phyloP scores from a whole-genome alignment of 352 stramenopile species.

The Globisporangium yorkense region DNA sequence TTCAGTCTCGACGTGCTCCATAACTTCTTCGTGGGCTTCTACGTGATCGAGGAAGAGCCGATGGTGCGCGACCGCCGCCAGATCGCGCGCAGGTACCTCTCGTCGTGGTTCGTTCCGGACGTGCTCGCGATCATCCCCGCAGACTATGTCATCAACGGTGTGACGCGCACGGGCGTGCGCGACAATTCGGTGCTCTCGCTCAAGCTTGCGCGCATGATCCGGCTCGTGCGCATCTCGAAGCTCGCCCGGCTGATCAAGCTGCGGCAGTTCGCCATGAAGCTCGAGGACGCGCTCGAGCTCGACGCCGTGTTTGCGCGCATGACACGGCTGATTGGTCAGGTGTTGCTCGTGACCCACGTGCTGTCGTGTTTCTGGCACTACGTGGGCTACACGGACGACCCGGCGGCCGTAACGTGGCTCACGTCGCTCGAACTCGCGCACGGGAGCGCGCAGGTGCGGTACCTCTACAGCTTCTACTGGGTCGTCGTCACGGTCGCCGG shows the following conservation, averaged over 20 bases:
- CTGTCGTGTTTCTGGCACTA: conserved; percentile 79
- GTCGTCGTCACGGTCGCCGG: conserved; percentile 72
- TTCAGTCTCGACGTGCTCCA: conserved; percentile 65
- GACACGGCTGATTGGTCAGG: conserved; percentile 53
- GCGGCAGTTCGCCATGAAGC: conserved; percentile 59
- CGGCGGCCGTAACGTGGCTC: conserved; percentile 44
- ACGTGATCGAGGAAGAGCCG: conserved; percentile 53
- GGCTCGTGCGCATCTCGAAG: conserved; percentile 67
- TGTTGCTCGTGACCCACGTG: conserved; percentile 67
- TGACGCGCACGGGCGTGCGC: conserved; percentile 3
- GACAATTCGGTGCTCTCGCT: conserved; percentile 53
- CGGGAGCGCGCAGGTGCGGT: conserved; percentile 31
- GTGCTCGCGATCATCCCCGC: conserved; percentile 41
- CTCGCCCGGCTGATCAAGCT: conserved; percentile 66
- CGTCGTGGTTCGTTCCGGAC: conserved; percentile 59
- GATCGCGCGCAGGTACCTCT: conserved; percentile 49
- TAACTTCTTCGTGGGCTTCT: conserved; percentile 69
- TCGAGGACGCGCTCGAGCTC: conserved; percentile 61
- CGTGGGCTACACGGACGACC: conserved; percentile 34
- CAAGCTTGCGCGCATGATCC: conserved; percentile 53
- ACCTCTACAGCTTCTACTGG: conserved; percentile 85
- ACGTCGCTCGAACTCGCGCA: conserved; percentile 17
- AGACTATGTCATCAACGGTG: conserved; percentile 35
- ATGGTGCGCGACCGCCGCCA: conserved; percentile 34
- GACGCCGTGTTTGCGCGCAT: conserved; percentile 61